phyloP scores from a whole-genome alignment of 2,329 filamentous ascomycete species.

The Epichloe typhina region DNA sequence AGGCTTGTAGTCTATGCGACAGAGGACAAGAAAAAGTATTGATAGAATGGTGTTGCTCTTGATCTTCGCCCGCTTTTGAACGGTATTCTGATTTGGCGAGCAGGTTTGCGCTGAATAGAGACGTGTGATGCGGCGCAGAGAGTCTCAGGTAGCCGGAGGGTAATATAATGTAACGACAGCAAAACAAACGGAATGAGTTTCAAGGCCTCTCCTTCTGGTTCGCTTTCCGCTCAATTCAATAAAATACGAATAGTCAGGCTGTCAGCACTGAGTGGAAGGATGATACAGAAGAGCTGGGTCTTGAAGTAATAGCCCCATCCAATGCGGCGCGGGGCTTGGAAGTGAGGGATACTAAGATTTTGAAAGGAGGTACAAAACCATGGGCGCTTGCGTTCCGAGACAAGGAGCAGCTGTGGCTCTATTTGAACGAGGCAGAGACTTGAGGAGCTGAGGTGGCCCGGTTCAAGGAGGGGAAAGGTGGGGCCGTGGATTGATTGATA shows the following conservation, averaged over 20 bases:
- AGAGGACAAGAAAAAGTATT: not conserved
- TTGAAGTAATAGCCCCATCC: not conserved
- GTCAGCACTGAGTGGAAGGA: not conserved
- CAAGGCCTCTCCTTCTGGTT: not conserved
- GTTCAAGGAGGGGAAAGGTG: constrained; percentile 21
- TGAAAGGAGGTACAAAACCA: not conserved
- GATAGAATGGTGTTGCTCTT: not conserved
- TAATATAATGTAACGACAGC: not conserved
- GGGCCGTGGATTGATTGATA: constrained; percentile 31
- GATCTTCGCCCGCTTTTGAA: not conserved
- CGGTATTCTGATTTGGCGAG: not conserved
- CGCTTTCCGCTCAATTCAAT: not conserved
- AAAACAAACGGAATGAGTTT: not conserved
- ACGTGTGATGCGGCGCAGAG: not conserved
- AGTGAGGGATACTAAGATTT: not conserved
- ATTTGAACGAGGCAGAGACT: constrained; percentile 3
- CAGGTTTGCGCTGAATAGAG: constrained; percentile 1
- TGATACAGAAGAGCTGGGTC: not conserved
- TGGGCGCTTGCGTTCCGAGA: not conserved
- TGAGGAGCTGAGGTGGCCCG: constrained; percentile 18
- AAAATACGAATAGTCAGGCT: not conserved
- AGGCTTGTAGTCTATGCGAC: no score
- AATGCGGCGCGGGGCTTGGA: not conserved
- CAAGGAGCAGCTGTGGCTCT: constrained; percentile 5
- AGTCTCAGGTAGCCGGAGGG: not conserved